Evolutionary conservation across 2,329 filamentous ascomycete genomes (phyloP).

Genomic region (Sclerotinia minor): DNA sequence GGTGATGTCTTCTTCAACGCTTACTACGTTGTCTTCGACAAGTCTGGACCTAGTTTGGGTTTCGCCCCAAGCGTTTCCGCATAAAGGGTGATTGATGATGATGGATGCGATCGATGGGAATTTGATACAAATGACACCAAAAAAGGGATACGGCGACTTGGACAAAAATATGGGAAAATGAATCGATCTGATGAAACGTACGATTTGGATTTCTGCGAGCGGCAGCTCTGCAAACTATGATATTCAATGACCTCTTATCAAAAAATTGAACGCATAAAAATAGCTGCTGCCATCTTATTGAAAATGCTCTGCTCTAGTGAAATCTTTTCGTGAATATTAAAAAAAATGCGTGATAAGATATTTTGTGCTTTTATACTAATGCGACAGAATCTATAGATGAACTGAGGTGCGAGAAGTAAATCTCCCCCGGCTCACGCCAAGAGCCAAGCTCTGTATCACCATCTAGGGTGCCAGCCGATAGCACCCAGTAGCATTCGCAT

Average conservation of each 20-base stretch:
- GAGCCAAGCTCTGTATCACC: neutral
- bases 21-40: conserved; percentile 39
- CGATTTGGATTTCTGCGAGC: neutral
- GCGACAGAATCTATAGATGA: neutral
- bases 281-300: neutral
- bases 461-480: neutral
- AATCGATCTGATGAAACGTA: neutral
- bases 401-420: neutral
- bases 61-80: conserved; percentile 33
- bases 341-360: neutral
- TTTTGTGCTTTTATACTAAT: neutral
- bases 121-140: neutral
- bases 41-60: conserved; percentile 35
- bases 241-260: neutral
- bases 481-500: neutral
- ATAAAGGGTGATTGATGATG: neutral
- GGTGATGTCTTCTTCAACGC: conserved; percentile 42
- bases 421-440: neutral
- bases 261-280: neutral
- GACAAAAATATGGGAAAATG: neutral
- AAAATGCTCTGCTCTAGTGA: neutral
- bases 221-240: neutral
- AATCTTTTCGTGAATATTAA: neutral
- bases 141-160: neutral
- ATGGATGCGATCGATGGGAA: neutral